These are phyloP conservation scores for Prunella vulgaris DNA, from an alignment of 257 asterid genomes.

Conservation along the genomic window DNA sequence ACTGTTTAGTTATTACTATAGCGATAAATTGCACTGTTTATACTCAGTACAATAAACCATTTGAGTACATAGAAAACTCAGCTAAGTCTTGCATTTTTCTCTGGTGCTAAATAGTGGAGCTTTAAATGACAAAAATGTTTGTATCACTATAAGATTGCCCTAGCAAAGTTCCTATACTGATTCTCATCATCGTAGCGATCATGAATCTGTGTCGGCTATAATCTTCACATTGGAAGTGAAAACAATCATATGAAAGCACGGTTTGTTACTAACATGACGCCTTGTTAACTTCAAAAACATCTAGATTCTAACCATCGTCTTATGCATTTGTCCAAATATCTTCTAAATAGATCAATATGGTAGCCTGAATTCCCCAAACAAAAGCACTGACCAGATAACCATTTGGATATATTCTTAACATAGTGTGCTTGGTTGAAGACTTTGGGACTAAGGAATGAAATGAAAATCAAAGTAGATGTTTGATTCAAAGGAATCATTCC, in stretches of 20 bases:
- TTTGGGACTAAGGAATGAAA: no score
- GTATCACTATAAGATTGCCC: not conserved
- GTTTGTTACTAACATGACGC: not conserved
- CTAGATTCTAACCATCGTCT: not conserved
- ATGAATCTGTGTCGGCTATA: not conserved
- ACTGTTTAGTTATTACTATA: not conserved
- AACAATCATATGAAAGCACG: not conserved
- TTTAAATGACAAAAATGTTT: not conserved
- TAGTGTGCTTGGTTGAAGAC: no score
- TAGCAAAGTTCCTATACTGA: not conserved
- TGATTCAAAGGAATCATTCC: no score
- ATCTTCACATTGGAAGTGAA: not conserved
- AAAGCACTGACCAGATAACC: not conserved
- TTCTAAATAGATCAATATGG: not conserved
- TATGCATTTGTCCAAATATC: not conserved
- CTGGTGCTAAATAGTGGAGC: not conserved
- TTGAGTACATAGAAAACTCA: not conserved
- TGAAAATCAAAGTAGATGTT: no score
- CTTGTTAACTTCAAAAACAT: not conserved
- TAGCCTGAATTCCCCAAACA: not conserved
- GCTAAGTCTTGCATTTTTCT: not conserved
- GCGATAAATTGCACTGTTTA: not conserved
- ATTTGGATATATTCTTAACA: not conserved
- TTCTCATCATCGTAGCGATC: not conserved
- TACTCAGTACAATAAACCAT: not conserved